Conservation (phyloP, 1,139 yeast genomes). For the Geotrichum siamense region DNA sequence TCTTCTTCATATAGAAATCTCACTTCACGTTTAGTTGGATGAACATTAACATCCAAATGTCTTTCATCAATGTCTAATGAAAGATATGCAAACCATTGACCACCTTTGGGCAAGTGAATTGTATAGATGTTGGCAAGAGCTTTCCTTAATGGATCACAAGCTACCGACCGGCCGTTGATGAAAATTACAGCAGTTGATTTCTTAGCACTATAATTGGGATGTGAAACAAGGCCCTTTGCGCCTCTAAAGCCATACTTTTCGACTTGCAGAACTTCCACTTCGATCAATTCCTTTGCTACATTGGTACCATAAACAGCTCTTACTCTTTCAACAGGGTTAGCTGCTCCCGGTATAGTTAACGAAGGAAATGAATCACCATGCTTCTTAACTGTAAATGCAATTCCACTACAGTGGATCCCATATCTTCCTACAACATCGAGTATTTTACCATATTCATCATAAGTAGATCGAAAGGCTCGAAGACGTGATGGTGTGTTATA, state of each 20-base stretch:
- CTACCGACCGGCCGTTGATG: slow-evolving; percentile 74
- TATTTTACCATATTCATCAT: slow-evolving; percentile 70
- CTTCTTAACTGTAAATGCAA: slow-evolving; percentile 75
- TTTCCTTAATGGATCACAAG: slow-evolving; percentile 71
- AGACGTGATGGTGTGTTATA: slow-evolving; percentile 80
- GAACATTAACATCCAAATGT: slow-evolving; percentile 85
- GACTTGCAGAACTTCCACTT: slow-evolving; percentile 34
- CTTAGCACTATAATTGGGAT: slow-evolving; percentile 64
- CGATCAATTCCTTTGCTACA: slow-evolving; percentile 59
- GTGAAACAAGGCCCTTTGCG: slow-evolving; percentile 59
- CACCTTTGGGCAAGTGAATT: slow-evolving; percentile 70
- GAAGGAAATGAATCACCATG: slow-evolving; percentile 46
- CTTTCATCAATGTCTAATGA: slow-evolving; percentile 57
- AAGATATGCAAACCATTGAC: slow-evolving; percentile 69
- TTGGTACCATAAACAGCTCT: slow-evolving; percentile 64
- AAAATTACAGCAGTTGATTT: slow-evolving; percentile 70
- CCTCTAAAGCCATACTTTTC: slow-evolving; percentile 43
- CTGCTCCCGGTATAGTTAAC: slow-evolving; percentile 23
- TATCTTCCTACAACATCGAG: slow-evolving; percentile 81
- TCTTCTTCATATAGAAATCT: slow-evolving; percentile 82
- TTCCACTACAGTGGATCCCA: slow-evolving; percentile 61
- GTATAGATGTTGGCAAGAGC: slow-evolving; percentile 61
- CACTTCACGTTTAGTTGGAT: slow-evolving; percentile 93
- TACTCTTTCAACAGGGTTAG: slow-evolving; percentile 54
- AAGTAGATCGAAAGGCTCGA: slow-evolving; percentile 54